phyloP scores from a whole-genome alignment of 768 basidiomycete genomes.

The Collybiopsis confluens region DNA sequence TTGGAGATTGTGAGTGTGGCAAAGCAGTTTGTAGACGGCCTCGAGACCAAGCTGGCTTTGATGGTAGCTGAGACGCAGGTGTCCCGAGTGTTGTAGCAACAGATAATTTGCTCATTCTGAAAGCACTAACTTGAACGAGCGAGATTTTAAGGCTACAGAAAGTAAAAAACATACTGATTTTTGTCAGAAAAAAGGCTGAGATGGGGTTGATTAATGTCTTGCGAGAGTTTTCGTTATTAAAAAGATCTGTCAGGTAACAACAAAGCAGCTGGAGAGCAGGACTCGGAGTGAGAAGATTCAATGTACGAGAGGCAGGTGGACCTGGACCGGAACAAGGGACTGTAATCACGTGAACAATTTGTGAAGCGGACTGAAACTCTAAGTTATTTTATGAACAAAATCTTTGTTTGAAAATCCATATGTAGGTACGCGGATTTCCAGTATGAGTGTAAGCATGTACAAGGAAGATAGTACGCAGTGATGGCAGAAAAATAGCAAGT shows the following conservation, averaged over 20 bases:
- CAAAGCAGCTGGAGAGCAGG: slow-evolving; percentile 54
- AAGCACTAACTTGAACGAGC: slow-evolving; percentile 1
- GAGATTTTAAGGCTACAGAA: neutral
- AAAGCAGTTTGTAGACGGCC: slow-evolving; percentile 76
- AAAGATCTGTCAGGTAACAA: slow-evolving; percentile 91
- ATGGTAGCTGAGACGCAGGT: slow-evolving; percentile 60
- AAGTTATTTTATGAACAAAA: too few relatives aligned
- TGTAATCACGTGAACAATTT: too few relatives aligned
- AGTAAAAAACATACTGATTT: slow-evolving; percentile 25
- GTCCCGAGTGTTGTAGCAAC: slow-evolving; percentile 69
- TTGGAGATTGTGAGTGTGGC: slow-evolving; percentile 77
- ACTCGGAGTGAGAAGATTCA: too few relatives aligned
- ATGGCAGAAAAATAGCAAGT: too few relatives aligned
- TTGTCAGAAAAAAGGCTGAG: slow-evolving; percentile 26
- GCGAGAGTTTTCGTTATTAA: slow-evolving; percentile 70
- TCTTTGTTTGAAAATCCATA: too few relatives aligned
- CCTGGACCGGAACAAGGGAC: too few relatives aligned
- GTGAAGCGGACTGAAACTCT: too few relatives aligned
- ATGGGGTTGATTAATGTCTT: slow-evolving; percentile 44
- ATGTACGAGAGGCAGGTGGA: too few relatives aligned
- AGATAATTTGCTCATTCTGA: slow-evolving; percentile 92
- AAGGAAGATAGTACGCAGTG: too few relatives aligned
- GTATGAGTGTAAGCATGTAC: too few relatives aligned
- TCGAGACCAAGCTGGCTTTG: slow-evolving; percentile 88
- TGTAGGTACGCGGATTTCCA: too few relatives aligned